A percentile compares a stretch with the other conserved stretches of the same genome.
Evolutionary conservation across 345 rosid genomes (phyloP).

Genomic region (Trapa bicornis): DNA sequence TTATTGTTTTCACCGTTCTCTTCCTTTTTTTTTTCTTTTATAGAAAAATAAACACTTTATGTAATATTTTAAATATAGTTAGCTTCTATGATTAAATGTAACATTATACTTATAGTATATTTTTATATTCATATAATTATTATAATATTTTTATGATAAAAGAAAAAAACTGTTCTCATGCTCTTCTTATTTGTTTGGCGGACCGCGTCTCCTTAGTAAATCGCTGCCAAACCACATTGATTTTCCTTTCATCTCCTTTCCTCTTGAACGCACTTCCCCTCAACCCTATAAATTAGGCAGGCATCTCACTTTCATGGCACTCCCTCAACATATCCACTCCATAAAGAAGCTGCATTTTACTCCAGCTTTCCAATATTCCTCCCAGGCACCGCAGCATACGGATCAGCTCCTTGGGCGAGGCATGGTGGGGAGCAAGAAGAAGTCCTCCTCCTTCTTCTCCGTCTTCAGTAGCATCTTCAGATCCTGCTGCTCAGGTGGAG

Average conservation of each 20-base stretch:
- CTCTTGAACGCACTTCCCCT: neutral
- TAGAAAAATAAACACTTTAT: too few species aligned
- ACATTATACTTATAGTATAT: too few species aligned
- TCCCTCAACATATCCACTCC: neutral
- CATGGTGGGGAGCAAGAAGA: slow-evolving; percentile 4
- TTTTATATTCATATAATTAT: too few species aligned
- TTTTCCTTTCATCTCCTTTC: neutral
- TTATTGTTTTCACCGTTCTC: too few species aligned
- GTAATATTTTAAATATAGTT: too few species aligned
- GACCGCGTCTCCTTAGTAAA: too few species aligned
- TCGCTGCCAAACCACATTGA: neutral
- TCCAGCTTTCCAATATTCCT: neutral
- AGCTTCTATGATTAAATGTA: too few species aligned
- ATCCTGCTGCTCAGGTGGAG: slow-evolving; percentile 40
- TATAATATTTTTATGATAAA: too few species aligned
- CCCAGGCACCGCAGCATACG: neutral
- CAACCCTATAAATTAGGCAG: neutral
- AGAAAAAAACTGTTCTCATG: too few species aligned
- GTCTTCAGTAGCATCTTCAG: slow-evolving; percentile 37
- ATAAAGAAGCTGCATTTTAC: neutral
- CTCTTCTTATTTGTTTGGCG: too few species aligned
- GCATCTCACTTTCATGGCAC: slow-evolving; percentile 1
- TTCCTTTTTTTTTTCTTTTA: too few species aligned
- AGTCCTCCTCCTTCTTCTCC: slow-evolving; percentile 20
- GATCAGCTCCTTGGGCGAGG: neutral